Conservation (phyloP, 1,284 basidiomycete genomes). For the Apiotrichum porosum region DNA sequence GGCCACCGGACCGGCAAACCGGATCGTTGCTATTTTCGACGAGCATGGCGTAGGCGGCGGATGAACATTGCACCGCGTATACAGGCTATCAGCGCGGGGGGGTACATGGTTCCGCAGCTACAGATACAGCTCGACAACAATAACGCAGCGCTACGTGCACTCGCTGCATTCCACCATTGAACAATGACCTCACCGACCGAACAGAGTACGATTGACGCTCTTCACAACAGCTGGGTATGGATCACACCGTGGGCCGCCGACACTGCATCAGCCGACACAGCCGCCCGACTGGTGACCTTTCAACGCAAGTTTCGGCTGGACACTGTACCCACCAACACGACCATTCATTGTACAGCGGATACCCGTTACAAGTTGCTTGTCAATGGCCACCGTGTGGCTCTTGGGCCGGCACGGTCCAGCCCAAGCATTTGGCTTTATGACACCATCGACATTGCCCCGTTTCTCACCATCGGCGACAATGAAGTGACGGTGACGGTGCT, state of each 20-base stretch:
- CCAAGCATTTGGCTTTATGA: slow-evolving; percentile 27
- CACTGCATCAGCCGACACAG: slow-evolving; percentile 1
- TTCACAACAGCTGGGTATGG: slow-evolving; percentile 22
- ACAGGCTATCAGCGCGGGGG: no score
- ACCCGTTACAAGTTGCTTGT: slow-evolving; percentile 32
- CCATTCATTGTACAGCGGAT: slow-evolving; percentile 27
- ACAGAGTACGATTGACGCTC: no score
- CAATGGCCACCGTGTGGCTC: slow-evolving; percentile 21
- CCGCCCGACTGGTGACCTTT: slow-evolving; percentile 24
- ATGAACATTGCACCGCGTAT: no score
- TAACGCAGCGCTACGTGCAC: no score
- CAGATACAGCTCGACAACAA: no score
- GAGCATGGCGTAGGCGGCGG: no score
- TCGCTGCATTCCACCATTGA: no score
- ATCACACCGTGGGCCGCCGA: slow-evolving; percentile 22
- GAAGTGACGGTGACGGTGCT: slow-evolving; percentile 19
- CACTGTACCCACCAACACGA: background rate
- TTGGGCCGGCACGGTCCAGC: slow-evolving; percentile 22
- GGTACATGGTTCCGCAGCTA: no score
- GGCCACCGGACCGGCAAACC: no score
- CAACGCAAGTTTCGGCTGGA: slow-evolving; percentile 9
- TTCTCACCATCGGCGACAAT: slow-evolving; percentile 18
- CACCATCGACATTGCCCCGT: slow-evolving; percentile 22
- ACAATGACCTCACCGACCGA: no score
- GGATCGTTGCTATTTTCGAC: no score